These are phyloP conservation scores for Erigeron philadelphicus DNA, from an alignment of 140 eudicot species.

Conservation along the genomic window DNA sequence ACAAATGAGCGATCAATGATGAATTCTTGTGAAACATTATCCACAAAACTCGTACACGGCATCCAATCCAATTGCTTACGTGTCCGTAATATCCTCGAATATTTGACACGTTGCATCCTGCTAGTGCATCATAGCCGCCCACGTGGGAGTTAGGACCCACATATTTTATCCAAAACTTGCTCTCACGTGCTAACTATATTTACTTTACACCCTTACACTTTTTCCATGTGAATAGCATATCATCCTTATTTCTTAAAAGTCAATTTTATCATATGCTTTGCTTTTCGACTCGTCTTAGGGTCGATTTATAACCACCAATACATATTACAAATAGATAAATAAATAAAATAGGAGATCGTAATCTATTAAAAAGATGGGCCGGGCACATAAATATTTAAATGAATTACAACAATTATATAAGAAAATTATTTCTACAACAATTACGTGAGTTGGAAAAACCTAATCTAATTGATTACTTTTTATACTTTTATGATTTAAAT, in stretches of 20 bases:
- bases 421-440: too few relatives aligned
- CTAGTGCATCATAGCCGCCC: conserved; percentile 25
- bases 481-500: too few relatives aligned
- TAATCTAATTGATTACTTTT: too few relatives aligned
- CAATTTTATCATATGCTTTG: not conserved
- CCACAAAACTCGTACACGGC: conserved; percentile 34
- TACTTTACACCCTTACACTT: conserved; percentile 4
- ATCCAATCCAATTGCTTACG: conserved; percentile 35
- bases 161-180: conserved; percentile 24
- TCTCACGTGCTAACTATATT: not conserved
- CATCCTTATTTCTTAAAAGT: not conserved
- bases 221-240: not conserved
- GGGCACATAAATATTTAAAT: too few relatives aligned
- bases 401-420: too few relatives aligned
- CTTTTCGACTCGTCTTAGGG: too few relatives aligned
- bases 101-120: conserved; percentile 31
- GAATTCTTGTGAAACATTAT: conserved; percentile 19
- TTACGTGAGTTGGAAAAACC: too few relatives aligned
- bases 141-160: conserved; percentile 27
- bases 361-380: too few relatives aligned
- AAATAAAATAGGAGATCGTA: too few relatives aligned
- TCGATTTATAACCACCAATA: too few relatives aligned
- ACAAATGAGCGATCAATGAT: conserved; percentile 32
- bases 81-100: conserved; percentile 11
- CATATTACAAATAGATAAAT: too few relatives aligned